Percentiles rank a stretch among this genome's conserved stretches.
phyloP scores from a whole-genome alignment of 140 eudicot genomes.

The Stevia rebaudiana region DNA sequence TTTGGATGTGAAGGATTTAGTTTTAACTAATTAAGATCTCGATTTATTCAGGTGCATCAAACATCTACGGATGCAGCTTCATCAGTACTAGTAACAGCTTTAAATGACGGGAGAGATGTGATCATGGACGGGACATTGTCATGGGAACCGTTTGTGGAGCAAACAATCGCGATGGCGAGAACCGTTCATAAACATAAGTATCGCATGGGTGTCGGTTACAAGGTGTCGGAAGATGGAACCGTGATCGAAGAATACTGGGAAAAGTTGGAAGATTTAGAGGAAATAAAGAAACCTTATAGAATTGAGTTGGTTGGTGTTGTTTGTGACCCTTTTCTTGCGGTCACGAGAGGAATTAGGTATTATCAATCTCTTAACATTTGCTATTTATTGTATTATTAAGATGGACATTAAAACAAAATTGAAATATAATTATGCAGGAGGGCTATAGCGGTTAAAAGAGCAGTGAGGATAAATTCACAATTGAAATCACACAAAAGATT shows the following conservation, averaged over 20 bases:
- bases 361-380: not conserved
- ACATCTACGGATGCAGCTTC: constrained; percentile 91
- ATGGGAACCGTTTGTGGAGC: constrained; percentile 95
- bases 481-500: constrained; percentile 90
- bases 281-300: constrained; percentile 56
- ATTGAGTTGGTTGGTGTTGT: constrained; percentile 94
- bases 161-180: constrained; percentile 86
- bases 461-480: constrained; percentile 90
- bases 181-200: constrained; percentile 66
- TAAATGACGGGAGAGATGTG: constrained; percentile 92
- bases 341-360: constrained; percentile 88
- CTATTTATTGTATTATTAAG: not conserved
- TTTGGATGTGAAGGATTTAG: not conserved
- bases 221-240: constrained; percentile 65
- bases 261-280: constrained; percentile 22
- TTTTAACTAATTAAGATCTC: no score
- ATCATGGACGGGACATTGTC: constrained; percentile 96
- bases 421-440: constrained; percentile 51
- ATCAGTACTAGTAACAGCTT: constrained; percentile 77
- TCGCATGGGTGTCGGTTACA: constrained; percentile 88
- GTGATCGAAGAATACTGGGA: constrained; percentile 78
- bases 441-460: constrained; percentile 72
- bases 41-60: constrained; percentile 66
- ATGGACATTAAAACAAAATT: not conserved
- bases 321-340: constrained; percentile 90